These are phyloP conservation scores for Venturia asperata DNA, from an alignment of 2,329 filamentous ascomycete genomes.

Conservation along the genomic window DNA sequence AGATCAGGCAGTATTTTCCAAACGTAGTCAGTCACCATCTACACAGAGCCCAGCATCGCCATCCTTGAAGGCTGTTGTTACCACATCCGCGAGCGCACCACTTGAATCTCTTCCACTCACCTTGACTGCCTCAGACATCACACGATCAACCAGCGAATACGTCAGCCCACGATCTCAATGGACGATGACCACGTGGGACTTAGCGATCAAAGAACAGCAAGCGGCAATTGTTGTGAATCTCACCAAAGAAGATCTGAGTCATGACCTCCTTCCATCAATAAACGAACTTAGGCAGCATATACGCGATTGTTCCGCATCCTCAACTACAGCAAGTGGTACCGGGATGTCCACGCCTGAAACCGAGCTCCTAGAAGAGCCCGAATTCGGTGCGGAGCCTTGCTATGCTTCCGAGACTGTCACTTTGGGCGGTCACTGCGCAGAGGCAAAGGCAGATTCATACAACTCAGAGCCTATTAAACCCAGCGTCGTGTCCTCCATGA, in stretches of 20 bases:
- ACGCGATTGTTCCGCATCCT: not conserved
- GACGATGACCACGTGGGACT: not conserved
- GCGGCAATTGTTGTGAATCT: not conserved
- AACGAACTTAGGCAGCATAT: not conserved
- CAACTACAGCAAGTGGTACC: not conserved
- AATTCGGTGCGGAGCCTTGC: not conserved
- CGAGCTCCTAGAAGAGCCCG: not conserved
- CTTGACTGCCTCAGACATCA: not conserved
- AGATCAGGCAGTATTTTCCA: not conserved
- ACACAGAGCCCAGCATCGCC: not conserved
- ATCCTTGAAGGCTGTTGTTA: not conserved
- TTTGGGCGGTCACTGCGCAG: not conserved
- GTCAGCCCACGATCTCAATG: conserved; percentile 4
- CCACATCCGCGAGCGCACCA: not conserved
- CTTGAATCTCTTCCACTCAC: not conserved
- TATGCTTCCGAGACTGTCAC: not conserved
- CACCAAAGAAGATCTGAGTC: not conserved
- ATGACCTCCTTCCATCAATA: not conserved
- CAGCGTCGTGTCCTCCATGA: not conserved
- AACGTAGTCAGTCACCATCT: not conserved
- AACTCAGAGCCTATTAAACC: not conserved
- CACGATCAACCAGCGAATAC: not conserved
- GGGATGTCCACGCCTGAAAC: not conserved
- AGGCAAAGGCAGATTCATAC: not conserved
- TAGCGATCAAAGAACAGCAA: not conserved